phyloP scores from a whole-genome alignment of 2,329 filamentous ascomycete genomes.

The Clonostachys chloroleuca region DNA sequence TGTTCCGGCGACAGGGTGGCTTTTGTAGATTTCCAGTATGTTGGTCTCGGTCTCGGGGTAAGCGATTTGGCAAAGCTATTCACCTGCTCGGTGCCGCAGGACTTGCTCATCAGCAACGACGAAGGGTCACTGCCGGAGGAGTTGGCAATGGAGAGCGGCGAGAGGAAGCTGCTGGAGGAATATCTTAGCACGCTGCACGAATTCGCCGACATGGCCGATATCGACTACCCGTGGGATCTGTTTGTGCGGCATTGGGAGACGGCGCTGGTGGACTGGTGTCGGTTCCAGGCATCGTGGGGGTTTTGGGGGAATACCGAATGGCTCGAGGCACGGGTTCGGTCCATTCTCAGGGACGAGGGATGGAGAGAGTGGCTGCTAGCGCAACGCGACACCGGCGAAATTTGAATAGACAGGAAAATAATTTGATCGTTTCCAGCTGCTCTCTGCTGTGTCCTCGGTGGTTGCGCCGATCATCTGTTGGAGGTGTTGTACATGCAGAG shows the following conservation, averaged over 20 bases:
- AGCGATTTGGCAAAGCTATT: constrained; percentile 65
- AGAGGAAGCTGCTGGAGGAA: constrained; percentile 41
- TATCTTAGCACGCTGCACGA: constrained; percentile 35
- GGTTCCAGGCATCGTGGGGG: constrained; percentile 57
- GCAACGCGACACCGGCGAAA: no score
- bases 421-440: no score
- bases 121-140: constrained; percentile 19
- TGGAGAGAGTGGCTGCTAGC: constrained; percentile 40
- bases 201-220: background rate
- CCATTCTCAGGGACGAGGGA: constrained; percentile 34
- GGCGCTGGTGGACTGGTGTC: constrained; percentile 63
- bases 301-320: constrained; percentile 58
- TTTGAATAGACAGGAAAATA: no score
- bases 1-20: constrained; percentile 43
- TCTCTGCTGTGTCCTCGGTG: no score
- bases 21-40: constrained; percentile 69
- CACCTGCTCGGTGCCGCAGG: constrained; percentile 52
- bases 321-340: constrained; percentile 49
- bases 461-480: no score
- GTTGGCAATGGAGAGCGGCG: constrained; percentile 44
- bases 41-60: constrained; percentile 58
- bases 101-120: background rate
- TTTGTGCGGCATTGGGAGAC: constrained; percentile 61
- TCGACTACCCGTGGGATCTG: constrained; percentile 45
- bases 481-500: no score